Percentiles rank a stretch among this genome's conserved stretches.
phyloP scores from a whole-genome alignment of 768 basidiomycete genomes.

The Agrocybe chaxingu region DNA sequence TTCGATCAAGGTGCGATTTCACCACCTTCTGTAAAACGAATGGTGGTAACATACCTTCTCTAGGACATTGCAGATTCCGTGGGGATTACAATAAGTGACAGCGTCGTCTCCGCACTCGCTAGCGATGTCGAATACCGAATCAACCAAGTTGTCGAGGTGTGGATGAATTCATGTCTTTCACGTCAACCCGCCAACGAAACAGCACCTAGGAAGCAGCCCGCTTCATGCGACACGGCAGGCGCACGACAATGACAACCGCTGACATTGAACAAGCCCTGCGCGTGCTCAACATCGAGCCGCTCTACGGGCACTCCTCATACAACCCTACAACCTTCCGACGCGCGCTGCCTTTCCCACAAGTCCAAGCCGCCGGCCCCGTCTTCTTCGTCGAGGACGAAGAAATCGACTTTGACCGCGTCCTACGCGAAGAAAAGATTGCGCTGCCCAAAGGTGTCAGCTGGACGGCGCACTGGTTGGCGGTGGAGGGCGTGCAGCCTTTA shows the following conservation, averaged over 20 bases:
- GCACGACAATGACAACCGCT: constrained; percentile 84
- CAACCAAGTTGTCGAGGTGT: constrained; percentile 90
- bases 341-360: constrained; percentile 50
- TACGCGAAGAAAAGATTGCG: constrained; percentile 82
- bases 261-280: constrained; percentile 95
- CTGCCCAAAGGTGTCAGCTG: constrained; percentile 80
- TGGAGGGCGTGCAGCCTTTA: constrained; percentile 97
- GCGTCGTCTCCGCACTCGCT: constrained; percentile 80
- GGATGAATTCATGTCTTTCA: constrained; percentile 9
- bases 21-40: neutral
- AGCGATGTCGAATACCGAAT: constrained; percentile 97
- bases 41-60: constrained; percentile 5
- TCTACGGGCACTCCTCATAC: constrained; percentile 79
- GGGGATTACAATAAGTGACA: constrained; percentile 75
- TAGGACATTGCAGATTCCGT: constrained; percentile 93
- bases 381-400: constrained; percentile 97
- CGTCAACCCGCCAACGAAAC: neutral
- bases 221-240: constrained; percentile 92
- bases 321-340: constrained; percentile 62
- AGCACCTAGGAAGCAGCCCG: constrained; percentile 82
- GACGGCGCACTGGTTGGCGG: constrained; percentile 97
- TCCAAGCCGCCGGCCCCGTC: constrained; percentile 61
- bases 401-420: constrained; percentile 90
- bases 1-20: constrained; percentile 50
- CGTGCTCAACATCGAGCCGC: constrained; percentile 92